Conservation (phyloP, 805 yeast species). For the Starmerella floris region DNA sequence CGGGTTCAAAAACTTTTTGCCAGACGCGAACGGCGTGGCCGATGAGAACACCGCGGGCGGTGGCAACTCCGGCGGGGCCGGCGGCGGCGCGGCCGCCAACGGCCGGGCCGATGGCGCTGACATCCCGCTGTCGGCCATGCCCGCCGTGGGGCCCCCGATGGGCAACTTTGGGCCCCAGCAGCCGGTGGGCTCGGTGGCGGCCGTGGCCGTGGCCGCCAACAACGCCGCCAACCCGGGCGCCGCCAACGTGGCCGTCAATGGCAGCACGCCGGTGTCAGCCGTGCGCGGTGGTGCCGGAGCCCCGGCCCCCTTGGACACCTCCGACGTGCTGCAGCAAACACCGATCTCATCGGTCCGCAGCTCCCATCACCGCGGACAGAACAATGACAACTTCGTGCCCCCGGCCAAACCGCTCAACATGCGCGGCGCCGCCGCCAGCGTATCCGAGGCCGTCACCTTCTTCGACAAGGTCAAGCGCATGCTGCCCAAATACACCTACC, state of each 20-base stretch:
- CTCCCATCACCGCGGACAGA: neutral
- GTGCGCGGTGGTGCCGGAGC: neutral
- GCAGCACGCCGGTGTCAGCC: conserved; percentile 23
- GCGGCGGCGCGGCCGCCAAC: neutral
- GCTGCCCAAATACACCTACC: conserved; percentile 77
- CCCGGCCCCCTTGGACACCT: neutral
- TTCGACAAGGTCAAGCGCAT: conserved; percentile 85
- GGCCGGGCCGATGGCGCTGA: neutral
- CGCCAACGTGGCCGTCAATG: neutral
- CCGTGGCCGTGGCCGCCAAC: neutral
- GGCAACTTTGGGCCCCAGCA: conserved; percentile 66
- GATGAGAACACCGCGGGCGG: conserved; percentile 4
- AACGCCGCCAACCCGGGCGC: neutral
- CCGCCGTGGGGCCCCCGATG: conserved; percentile 51
- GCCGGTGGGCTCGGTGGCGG: neutral
- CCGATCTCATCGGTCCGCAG: neutral
- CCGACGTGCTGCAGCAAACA: neutral
- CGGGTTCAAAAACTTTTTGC: conserved; percentile 89
- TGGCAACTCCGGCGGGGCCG: conserved; percentile 1
- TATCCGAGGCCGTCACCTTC: conserved; percentile 40
- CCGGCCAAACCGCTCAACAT: conserved; percentile 57
- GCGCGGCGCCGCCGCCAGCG: conserved; percentile 22
- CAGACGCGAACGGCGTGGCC: conserved; percentile 51
- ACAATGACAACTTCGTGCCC: conserved; percentile 40
- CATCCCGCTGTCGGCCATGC: neutral